phyloP scores from a whole-genome alignment of 371 early-diverging fungal genomes.

The Blyttiomyces sp. region DNA sequence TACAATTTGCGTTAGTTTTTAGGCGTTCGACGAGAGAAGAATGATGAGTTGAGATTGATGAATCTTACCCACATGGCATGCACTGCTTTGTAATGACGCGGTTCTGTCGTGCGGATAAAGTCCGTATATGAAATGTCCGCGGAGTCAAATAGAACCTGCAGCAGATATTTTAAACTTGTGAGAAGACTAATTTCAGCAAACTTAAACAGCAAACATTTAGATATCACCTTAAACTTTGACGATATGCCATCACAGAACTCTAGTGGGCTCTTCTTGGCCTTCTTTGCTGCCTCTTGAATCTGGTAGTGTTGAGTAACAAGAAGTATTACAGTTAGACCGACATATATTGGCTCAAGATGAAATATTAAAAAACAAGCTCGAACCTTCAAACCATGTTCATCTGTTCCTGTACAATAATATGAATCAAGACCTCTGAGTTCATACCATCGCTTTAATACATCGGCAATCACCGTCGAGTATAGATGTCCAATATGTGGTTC shows the following conservation, averaged over 20 bases:
- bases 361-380: background rate
- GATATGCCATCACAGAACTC: constrained; percentile 80
- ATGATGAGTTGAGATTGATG: background rate
- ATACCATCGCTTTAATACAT: constrained; percentile 73
- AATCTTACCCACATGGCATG: constrained; percentile 67
- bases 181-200: background rate
- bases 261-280: constrained; percentile 55
- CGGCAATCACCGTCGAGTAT: constrained; percentile 84
- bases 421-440: constrained; percentile 59
- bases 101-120: constrained; percentile 86
- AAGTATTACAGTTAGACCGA: background rate
- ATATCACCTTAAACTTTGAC: constrained; percentile 62
- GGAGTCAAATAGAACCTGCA: constrained; percentile 57
- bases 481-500: constrained; percentile 95
- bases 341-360: background rate
- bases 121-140: constrained; percentile 75
- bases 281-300: constrained; percentile 89
- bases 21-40: background rate
- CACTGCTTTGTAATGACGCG: constrained; percentile 69
- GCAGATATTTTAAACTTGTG: background rate
- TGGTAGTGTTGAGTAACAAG: constrained; percentile 19
- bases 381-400: constrained; percentile 95
- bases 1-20: background rate
- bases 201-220: background rate
- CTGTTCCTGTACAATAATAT: constrained; percentile 83